phyloP scores from a whole-genome alignment of 2,329 filamentous ascomycete genomes.

The Phyllosticta citriasiana region DNA sequence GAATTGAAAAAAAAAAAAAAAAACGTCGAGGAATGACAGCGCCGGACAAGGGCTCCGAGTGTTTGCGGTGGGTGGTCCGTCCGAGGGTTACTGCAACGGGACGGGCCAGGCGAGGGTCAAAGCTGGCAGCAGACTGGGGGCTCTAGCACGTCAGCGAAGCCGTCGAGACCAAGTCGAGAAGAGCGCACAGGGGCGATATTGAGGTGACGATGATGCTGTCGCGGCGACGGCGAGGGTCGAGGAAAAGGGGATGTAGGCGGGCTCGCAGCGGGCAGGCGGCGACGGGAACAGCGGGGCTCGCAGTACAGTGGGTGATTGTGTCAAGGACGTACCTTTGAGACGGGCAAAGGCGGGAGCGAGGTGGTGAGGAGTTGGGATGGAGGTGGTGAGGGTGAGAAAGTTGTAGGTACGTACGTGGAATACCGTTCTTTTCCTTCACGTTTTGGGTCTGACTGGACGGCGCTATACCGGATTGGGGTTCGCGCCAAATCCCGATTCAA shows the following conservation, averaged over 20 bases:
- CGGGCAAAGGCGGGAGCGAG: conserved; percentile 17
- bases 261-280: conserved; percentile 12
- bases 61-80: conserved; percentile 11
- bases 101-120: conserved; percentile 11
- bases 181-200: not conserved
- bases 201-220: not conserved
- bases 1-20: not conserved
- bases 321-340: conserved; percentile 10
- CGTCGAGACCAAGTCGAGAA: not conserved
- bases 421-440: conserved; percentile 12
- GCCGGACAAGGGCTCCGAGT: not conserved
- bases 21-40: not conserved
- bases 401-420: conserved; percentile 12
- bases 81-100: conserved; percentile 6
- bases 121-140: conserved; percentile 9
- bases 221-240: conserved; percentile 16
- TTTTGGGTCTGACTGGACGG: conserved; percentile 10
- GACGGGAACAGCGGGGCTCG: conserved; percentile 15
- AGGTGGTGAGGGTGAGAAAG: conserved; percentile 12
- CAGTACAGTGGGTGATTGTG: conserved; percentile 4
- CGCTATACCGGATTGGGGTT: conserved; percentile 10
- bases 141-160: conserved; percentile 4
- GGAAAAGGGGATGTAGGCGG: conserved; percentile 27
- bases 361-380: conserved; percentile 17
- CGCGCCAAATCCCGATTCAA: conserved; percentile 10